These are phyloP conservation scores for Fusarium gaditjirri DNA, from an alignment of 2,329 filamentous ascomycete species.

Conservation along the genomic window DNA sequence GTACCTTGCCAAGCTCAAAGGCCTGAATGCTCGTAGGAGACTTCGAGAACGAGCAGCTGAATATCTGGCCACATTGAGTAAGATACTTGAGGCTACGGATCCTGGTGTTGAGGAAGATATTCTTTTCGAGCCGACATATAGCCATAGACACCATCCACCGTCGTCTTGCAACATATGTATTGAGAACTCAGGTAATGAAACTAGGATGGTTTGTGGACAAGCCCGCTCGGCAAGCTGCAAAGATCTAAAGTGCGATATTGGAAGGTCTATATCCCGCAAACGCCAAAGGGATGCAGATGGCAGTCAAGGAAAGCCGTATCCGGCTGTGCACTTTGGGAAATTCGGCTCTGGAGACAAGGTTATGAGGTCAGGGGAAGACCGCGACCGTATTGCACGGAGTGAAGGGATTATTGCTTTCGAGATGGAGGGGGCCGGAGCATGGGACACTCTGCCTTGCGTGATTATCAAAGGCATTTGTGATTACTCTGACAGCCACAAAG, in stretches of 20 bases:
- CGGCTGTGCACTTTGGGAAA: neutral
- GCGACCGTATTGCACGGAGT: neutral
- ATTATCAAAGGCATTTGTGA: neutral
- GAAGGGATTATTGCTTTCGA: neutral
- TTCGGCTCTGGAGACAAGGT: neutral
- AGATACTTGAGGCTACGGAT: accelerated
- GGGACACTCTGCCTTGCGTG: neutral
- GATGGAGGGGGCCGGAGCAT: neutral
- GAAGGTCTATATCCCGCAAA: accelerated
- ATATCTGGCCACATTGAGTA: accelerated
- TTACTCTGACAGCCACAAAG: neutral
- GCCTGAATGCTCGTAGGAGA: accelerated
- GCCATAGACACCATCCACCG: neutral
- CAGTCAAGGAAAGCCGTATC: accelerated
- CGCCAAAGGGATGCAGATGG: accelerated
- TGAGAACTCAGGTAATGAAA: accelerated
- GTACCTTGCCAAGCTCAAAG: neutral
- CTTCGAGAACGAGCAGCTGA: neutral
- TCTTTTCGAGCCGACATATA: neutral
- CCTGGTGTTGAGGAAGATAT: neutral
- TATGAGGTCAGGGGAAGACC: neutral
- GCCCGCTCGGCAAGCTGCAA: accelerated
- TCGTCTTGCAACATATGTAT: accelerated
- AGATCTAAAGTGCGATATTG: neutral
- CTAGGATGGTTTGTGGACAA: neutral